A percentile compares a stretch with the other conserved stretches of the same genome.
Evolutionary conservation across 2,329 filamentous ascomycete genomes (phyloP).

Genomic region (Fusarium sambucinum): DNA sequence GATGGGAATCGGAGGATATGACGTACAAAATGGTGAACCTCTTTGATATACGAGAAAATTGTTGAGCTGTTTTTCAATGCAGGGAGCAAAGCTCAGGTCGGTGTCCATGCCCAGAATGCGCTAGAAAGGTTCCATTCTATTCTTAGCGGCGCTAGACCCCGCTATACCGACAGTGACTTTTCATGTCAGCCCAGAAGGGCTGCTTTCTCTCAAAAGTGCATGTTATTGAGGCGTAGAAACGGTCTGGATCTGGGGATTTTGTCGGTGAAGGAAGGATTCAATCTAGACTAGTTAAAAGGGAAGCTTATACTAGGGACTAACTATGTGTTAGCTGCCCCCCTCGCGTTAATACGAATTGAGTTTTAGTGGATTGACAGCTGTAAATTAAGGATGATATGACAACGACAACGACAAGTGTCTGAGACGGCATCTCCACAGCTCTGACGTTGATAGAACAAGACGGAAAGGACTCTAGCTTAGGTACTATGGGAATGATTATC

Average conservation of each 20-base stretch:
- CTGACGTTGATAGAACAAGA: constrained; percentile 17
- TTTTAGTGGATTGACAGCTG: not conserved
- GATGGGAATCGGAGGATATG: not conserved
- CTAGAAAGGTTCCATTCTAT: constrained; percentile 33
- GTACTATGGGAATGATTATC: constrained; percentile 8
- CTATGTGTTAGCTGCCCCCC: not conserved
- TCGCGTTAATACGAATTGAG: constrained; percentile 5
- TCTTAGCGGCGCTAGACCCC: constrained; percentile 28
- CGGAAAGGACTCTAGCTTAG: not conserved
- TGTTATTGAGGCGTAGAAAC: constrained; percentile 6
- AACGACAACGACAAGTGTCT: not conserved
- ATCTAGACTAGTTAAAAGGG: too few relatives aligned
- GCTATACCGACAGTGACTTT: not conserved
- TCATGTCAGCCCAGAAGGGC: constrained; percentile 29
- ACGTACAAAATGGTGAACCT: constrained; percentile 4
- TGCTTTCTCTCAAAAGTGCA: not conserved
- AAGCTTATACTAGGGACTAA: not conserved
- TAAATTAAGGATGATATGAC: too few relatives aligned
- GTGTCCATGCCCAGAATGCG: not conserved
- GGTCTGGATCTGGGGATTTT: constrained; percentile 9
- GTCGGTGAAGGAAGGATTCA: constrained; percentile 22
- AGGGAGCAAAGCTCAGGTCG: not conserved
- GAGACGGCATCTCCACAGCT: constrained; percentile 7
- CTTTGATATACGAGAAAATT: constrained; percentile 1
- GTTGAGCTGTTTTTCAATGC: constrained; percentile 1